Evolutionary conservation across 2,329 filamentous ascomycete genomes (phyloP).

Genomic region (Ceratocystis destructans): DNA sequence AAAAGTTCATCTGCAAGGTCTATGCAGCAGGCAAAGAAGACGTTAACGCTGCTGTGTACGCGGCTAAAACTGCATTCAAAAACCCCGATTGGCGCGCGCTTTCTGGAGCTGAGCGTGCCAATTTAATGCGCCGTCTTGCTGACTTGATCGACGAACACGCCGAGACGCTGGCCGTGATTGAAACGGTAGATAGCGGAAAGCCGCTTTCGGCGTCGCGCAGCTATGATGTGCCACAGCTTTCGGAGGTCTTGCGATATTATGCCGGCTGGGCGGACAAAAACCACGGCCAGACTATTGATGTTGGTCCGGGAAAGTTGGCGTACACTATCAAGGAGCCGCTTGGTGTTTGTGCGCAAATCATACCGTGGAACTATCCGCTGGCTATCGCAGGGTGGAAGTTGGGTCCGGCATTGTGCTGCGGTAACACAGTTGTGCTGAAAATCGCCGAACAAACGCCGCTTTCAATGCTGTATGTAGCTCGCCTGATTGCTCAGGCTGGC

Average conservation of each 20-base stretch:
- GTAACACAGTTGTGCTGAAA: slow-evolving; percentile 46
- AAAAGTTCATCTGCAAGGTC: slow-evolving; percentile 56
- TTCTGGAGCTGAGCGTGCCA: slow-evolving; percentile 52
- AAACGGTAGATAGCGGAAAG: slow-evolving; percentile 74
- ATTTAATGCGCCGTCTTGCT: slow-evolving; percentile 55
- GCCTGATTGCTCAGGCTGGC: slow-evolving; percentile 52
- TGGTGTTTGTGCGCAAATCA: slow-evolving; percentile 63
- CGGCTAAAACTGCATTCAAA: slow-evolving; percentile 55
- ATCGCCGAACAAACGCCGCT: slow-evolving; percentile 48
- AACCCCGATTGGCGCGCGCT: slow-evolving; percentile 54
- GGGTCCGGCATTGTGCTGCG: slow-evolving; percentile 46
- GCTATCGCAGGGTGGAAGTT: slow-evolving; percentile 48
- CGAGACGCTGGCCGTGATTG: slow-evolving; percentile 36
- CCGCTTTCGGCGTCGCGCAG: slow-evolving; percentile 52
- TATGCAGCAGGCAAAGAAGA: slow-evolving; percentile 53
- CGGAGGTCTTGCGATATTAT: slow-evolving; percentile 53
- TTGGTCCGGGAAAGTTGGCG: slow-evolving; percentile 54
- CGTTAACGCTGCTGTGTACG: slow-evolving; percentile 54
- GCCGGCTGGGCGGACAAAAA: slow-evolving; percentile 71
- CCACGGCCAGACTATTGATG: slow-evolving; percentile 63
- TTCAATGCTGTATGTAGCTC: slow-evolving; percentile 46
- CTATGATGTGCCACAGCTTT: slow-evolving; percentile 43
- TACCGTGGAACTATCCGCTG: slow-evolving; percentile 72
- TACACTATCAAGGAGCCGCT: slow-evolving; percentile 66
- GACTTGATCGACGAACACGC: slow-evolving; percentile 53